These are phyloP conservation scores for Rhizopus sp. DNA, from an alignment of 371 early-diverging fungal species.

Conservation along the genomic window DNA sequence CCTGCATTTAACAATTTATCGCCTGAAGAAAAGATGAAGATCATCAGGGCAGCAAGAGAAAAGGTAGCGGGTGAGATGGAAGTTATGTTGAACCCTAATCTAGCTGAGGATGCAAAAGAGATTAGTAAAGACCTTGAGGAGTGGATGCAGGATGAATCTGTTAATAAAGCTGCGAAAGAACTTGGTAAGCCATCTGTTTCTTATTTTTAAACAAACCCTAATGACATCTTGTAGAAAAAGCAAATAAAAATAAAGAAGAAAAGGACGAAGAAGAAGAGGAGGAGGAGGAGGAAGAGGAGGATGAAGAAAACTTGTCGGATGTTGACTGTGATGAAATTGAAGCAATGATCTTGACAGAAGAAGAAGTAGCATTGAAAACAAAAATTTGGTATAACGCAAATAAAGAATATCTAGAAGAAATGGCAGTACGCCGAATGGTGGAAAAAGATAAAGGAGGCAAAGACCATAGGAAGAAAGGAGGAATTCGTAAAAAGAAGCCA, in stretches of 20 bases:
- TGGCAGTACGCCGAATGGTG: constrained; percentile 57
- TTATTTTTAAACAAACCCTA: not conserved
- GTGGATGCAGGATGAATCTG: constrained; percentile 32
- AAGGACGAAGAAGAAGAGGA: constrained; percentile 8
- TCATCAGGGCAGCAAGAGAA: constrained; percentile 14
- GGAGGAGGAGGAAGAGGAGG: constrained; percentile 9
- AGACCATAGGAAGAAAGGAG: constrained; percentile 23
- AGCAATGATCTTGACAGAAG: constrained; percentile 66
- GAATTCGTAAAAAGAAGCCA: constrained; percentile 27
- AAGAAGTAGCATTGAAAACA: constrained; percentile 79
- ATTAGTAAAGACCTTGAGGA: constrained; percentile 49
- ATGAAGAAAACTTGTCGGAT: constrained; percentile 50
- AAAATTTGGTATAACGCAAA: constrained; percentile 86
- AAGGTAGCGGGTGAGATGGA: constrained; percentile 31
- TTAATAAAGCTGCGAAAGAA: constrained; percentile 32
- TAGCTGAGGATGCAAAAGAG: constrained; percentile 24
- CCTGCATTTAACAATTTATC: constrained; percentile 6
- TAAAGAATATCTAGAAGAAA: constrained; percentile 81
- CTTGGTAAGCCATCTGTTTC: constrained; percentile 29
- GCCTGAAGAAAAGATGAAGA: constrained; percentile 11
- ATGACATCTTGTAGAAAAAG: not conserved
- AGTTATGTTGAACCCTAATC: constrained; percentile 18
- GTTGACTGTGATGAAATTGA: constrained; percentile 82
- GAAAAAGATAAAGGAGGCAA: constrained; percentile 55
- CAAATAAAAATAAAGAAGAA: constrained; percentile 29